Evolutionary conservation across 176 grass and related monocot genomes (phyloP).

Genomic region (Poa pratensis): DNA sequence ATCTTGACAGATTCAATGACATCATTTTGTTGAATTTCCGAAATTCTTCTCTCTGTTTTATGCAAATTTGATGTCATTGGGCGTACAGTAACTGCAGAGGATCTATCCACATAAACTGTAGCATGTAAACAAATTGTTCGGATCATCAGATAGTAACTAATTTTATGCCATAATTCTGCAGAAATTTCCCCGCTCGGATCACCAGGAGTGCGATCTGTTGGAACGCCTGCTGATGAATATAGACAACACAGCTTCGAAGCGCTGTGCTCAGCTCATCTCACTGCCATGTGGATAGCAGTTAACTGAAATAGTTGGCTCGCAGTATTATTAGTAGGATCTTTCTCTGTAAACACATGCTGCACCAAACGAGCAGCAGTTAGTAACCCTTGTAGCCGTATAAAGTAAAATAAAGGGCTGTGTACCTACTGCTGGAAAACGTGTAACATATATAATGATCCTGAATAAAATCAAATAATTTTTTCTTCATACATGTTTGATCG

Average conservation of each 20-base stretch:
- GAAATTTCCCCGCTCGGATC: not conserved
- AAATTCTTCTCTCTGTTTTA: not conserved
- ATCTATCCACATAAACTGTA: not conserved
- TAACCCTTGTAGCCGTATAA: not conserved
- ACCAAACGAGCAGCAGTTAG: constrained; percentile 1
- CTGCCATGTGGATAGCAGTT: constrained; percentile 19
- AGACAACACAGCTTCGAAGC: not conserved
- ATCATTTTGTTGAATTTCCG: not conserved
- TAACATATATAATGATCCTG: constrained; percentile 8
- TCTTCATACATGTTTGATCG: not conserved
- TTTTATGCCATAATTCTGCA: not conserved
- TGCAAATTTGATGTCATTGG: not conserved
- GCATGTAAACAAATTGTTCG: not conserved
- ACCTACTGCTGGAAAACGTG: not conserved
- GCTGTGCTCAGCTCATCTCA: not conserved
- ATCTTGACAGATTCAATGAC: not conserved
- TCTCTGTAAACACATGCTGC: too few species aligned
- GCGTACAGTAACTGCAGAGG: too few species aligned
- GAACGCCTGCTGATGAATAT: not conserved
- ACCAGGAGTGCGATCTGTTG: not conserved
- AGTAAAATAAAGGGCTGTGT: constrained; percentile 22
- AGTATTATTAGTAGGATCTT: too few species aligned
- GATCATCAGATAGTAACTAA: not conserved
- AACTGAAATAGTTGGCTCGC: constrained; percentile 20
- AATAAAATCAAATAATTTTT: not conserved